Percentiles rank a stretch among this genome's conserved stretches.
phyloP scores from a whole-genome alignment of 2,329 filamentous ascomycete species.

The Ophiostoma montium region DNA sequence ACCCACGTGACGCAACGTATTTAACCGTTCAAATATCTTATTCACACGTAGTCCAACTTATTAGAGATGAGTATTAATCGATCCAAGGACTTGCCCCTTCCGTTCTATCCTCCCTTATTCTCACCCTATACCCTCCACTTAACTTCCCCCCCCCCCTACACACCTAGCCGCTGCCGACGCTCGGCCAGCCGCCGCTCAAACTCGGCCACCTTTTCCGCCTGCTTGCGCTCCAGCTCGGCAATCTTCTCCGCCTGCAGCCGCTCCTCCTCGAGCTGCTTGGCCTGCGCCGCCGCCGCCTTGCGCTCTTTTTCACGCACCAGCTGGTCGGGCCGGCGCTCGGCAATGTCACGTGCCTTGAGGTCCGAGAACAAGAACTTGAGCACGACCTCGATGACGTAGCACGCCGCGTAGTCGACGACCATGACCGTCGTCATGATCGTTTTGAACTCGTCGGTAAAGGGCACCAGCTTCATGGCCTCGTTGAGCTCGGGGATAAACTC shows the following conservation, averaged over 20 bases:
- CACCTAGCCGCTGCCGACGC: background rate
- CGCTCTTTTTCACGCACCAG: slow-evolving; percentile 59
- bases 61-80: too few relatives aligned
- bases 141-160: background rate
- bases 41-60: too few relatives aligned
- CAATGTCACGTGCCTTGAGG: slow-evolving; percentile 87
- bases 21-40: too few relatives aligned
- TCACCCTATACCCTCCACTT: too few relatives aligned
- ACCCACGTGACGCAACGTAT: too few relatives aligned
- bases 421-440: slow-evolving; percentile 69
- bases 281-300: slow-evolving; percentile 41
- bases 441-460: slow-evolving; percentile 83
- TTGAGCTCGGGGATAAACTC: slow-evolving; percentile 95
- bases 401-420: slow-evolving; percentile 74
- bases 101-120: too few relatives aligned
- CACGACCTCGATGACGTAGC: slow-evolving; percentile 74
- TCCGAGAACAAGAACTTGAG: slow-evolving; percentile 83
- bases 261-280: slow-evolving; percentile 38
- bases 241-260: slow-evolving; percentile 38
- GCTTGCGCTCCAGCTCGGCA: slow-evolving; percentile 43
- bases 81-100: too few relatives aligned
- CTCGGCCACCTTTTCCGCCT: slow-evolving; percentile 29
- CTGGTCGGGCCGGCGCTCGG: slow-evolving; percentile 74
- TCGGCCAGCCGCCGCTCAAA: slow-evolving; percentile 5
- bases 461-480: slow-evolving; percentile 80